Percentiles rank a stretch among this genome's conserved stretches.
These are phyloP conservation scores for Pelargonium myrrhifolium DNA, from an alignment of 441 rosid species.

Conservation along the genomic window DNA sequence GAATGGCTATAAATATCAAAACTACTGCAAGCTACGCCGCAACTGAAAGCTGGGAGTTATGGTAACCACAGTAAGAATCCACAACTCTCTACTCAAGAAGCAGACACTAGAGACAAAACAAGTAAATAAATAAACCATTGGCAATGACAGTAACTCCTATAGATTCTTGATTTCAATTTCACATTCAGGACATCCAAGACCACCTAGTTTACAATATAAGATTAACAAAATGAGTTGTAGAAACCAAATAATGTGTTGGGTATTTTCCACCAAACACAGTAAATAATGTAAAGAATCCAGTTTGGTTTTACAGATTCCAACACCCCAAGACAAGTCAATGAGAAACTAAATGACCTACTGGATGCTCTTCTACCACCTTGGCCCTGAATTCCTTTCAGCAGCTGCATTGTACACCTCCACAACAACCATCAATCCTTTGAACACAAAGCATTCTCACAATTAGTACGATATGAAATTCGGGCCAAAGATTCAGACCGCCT, in stretches of 20 bases:
- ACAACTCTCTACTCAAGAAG: no score
- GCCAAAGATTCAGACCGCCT: neutral
- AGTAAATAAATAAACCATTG: no score
- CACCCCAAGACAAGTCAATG: neutral
- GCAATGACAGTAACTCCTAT: no score
- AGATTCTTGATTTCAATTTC: neutral
- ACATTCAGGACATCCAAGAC: neutral
- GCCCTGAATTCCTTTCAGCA: constrained; percentile 15
- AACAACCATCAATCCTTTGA: neutral
- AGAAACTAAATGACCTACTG: neutral
- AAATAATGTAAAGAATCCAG: neutral
- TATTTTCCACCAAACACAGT: neutral
- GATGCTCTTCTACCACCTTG: constrained; percentile 16
- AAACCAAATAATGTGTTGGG: constrained; percentile 3
- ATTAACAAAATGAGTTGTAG: neutral
- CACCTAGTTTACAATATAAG: constrained; percentile 7
- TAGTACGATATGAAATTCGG: neutral
- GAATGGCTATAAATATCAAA: no score
- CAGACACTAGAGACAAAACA: no score
- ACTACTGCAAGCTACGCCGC: no score
- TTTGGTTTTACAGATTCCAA: neutral
- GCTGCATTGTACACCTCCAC: constrained; percentile 26
- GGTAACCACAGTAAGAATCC: no score
- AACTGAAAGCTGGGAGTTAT: no score
- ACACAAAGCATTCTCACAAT: constrained; percentile 13